Conservation (phyloP, 2,329 filamentous ascomycete species). For the Microdochium bolleyi region DNA sequence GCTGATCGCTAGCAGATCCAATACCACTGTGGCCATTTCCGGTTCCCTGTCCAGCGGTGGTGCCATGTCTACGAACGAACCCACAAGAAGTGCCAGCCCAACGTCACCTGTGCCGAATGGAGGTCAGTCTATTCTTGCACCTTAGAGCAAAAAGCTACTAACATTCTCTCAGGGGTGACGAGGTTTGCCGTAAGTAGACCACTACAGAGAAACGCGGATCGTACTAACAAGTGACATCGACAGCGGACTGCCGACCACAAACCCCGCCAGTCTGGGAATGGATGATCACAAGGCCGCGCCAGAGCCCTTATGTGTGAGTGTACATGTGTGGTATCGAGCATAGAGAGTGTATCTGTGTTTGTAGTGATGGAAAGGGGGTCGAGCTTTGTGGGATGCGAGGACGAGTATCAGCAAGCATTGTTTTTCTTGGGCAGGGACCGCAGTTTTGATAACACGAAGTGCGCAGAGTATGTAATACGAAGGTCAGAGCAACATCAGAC, state of each 20-base stretch:
- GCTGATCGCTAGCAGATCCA: background rate
- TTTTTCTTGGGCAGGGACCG: background rate
- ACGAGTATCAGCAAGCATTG: background rate
- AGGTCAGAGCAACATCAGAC: too few relatives aligned
- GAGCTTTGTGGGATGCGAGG: background rate
- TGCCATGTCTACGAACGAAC: constrained; percentile 1
- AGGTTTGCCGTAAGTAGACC: constrained; percentile 2
- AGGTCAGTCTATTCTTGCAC: background rate
- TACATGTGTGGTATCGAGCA: background rate
- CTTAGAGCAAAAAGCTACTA: background rate
- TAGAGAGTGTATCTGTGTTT: background rate
- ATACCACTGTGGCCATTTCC: constrained; percentile 3
- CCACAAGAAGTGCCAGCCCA: constrained; percentile 2
- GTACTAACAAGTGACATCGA: background rate
- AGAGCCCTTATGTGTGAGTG: background rate
- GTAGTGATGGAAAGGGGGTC: background rate
- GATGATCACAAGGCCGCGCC: background rate
- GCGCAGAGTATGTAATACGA: too few relatives aligned
- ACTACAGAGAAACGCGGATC: background rate
- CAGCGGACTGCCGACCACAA: background rate
- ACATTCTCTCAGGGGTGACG: constrained; percentile 1
- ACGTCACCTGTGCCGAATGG: constrained; percentile 2
- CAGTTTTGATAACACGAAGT: background rate
- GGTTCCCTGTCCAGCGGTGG: constrained; percentile 2
- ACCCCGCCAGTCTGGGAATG: background rate